Evolutionary conservation across 257 asterid species (phyloP), one percentile per base, ranked within the genome.

Genomic region (Lavandula angustifolia): DNA sequence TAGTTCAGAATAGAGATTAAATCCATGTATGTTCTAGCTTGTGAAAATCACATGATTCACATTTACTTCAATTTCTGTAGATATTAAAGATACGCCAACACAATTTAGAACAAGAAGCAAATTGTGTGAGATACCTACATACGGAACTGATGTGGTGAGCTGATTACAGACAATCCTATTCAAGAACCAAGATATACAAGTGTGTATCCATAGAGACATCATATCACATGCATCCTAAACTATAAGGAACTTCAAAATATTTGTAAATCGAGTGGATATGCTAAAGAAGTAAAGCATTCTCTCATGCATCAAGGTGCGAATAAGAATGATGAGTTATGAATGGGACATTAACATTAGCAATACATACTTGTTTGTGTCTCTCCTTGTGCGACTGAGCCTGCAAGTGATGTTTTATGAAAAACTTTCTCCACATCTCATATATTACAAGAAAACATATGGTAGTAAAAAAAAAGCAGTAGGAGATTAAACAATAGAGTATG

Each of bases 311-410:
- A 59, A 50, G 55, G 40, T 14, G 48, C 59, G 70, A 48, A 44
- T 7, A 34, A 69, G 32, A 50, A 41, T 32, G 27, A 62, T 5
- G 57, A 34, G 48, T 32, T 6, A 35, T 46, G 38, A 16, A 3
- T 4, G 9, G 37, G 43, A 53, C 6, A 31, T 22, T 10, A 49
- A 42, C 33, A 70, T 4, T 22, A 70, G 48, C 70, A 68, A 75
- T 9, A 16, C 34, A 12, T 76, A 92, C 98, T 96, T 92, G 96
- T 72, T 82, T 76, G 53, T 70, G 73, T 70, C 97, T 84, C 85
- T 79, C 74, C 70, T 67, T 87, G 57, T 68, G 78, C 78, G 70
- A 56, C 74, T 87, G 95, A 59, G 77, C 91, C 98, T 92, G 97
- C 84, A 76, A n/a, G 56, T 13, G 60, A 60, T 53, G 55, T 14